Percentiles rank a stretch among this genome's conserved stretches.
Conservation (phyloP, 352 stramenopile genomes). For the Globisporangium emineosum region DNA sequence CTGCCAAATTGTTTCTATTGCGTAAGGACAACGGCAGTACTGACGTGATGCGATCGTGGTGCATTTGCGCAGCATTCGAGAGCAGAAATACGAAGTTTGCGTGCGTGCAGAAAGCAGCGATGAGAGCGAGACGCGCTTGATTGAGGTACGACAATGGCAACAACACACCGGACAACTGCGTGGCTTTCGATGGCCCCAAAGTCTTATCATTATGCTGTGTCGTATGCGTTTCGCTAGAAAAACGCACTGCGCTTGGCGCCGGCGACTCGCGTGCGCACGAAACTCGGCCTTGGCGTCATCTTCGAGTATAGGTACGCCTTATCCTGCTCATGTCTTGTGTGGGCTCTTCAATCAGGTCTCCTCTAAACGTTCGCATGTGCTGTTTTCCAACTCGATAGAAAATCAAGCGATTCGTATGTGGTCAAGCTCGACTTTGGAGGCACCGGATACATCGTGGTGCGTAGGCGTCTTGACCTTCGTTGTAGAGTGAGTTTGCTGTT, state of each 20-base stretch:
- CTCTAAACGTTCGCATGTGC: no score
- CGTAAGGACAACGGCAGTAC: neutral
- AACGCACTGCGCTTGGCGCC: conserved; percentile 30
- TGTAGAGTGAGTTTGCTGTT: neutral
- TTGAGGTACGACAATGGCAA: neutral
- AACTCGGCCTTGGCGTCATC: conserved; percentile 27
- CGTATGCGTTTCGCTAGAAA: conserved; percentile 21
- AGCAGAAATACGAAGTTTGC: conserved; percentile 20
- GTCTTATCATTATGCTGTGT: neutral
- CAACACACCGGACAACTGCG: neutral
- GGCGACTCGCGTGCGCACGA: conserved; percentile 33
- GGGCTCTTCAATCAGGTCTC: no score
- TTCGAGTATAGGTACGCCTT: conserved; percentile 32
- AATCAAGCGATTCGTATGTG: conserved; percentile 34
- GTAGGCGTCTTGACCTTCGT: neutral
- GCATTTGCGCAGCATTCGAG: conserved; percentile 15
- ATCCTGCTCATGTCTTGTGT: no score
- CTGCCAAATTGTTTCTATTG: neutral
- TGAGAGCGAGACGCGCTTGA: neutral
- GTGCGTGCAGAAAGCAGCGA: neutral
- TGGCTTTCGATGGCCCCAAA: neutral
- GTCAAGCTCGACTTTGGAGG: conserved; percentile 41
- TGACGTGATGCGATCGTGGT: neutral
- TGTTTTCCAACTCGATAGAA: conserved; percentile 16
- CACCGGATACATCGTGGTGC: conserved; percentile 30